Percentiles rank a stretch among this genome's conserved stretches.
These are phyloP conservation scores for Leccinum subatratum DNA, from an alignment of 1,284 basidiomycete genomes.

Conservation along the genomic window DNA sequence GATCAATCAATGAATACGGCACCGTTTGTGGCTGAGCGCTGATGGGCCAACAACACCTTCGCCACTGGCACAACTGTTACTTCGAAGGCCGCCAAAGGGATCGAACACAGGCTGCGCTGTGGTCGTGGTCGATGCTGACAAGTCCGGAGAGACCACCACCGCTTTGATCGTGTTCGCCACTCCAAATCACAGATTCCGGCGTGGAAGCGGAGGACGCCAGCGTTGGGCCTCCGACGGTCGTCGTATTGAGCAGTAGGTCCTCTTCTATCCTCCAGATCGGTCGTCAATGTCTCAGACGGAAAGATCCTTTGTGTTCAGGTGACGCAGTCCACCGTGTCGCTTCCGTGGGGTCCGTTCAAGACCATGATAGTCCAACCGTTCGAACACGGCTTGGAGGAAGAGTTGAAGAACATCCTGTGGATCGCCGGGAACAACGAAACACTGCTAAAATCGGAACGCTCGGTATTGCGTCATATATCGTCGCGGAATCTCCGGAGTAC, in stretches of 20 bases:
- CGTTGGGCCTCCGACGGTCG: constrained; percentile 14
- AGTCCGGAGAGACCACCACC: background rate
- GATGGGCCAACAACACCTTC: background rate
- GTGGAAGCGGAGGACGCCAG: constrained; percentile 16
- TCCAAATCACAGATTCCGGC: constrained; percentile 16
- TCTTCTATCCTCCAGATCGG: constrained; percentile 10
- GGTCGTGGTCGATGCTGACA: background rate
- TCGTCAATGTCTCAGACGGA: constrained; percentile 5
- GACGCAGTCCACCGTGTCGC: constrained; percentile 11
- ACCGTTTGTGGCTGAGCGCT: too few species aligned
- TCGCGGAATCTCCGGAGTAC: constrained; percentile 30
- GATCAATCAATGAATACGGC: too few species aligned
- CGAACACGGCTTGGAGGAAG: constrained; percentile 23
- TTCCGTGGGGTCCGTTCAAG: constrained; percentile 22
- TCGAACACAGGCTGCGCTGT: background rate
- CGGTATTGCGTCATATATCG: constrained; percentile 27
- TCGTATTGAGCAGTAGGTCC: constrained; percentile 11
- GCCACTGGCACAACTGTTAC: background rate
- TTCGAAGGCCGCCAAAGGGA: background rate
- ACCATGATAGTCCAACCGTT: constrained; percentile 26
- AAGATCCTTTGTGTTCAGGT: constrained; percentile 13
- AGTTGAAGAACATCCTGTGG: constrained; percentile 27
- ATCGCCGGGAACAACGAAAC: constrained; percentile 28
- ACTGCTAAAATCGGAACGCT: constrained; percentile 30
- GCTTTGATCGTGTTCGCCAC: background rate